These are phyloP conservation scores for Raddia distichophylla DNA, from an alignment of 176 grass and related monocot genomes.

Conservation along the genomic window DNA sequence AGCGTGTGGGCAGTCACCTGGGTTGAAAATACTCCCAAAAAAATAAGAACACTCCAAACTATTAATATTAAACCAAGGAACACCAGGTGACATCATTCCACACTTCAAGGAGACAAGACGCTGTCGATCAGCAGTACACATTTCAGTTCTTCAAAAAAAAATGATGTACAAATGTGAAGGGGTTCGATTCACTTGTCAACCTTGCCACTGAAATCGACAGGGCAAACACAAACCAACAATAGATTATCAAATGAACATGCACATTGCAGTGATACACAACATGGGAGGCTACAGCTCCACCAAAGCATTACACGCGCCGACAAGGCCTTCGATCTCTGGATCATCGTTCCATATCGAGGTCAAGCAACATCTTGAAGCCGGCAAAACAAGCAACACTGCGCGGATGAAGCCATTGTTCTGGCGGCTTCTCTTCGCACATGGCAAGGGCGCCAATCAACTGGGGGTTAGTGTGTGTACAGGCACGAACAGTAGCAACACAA, in stretches of 20 bases:
- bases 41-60: background rate
- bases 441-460: slow-evolving; percentile 28
- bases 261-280: slow-evolving; percentile 28
- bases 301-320: slow-evolving; percentile 5
- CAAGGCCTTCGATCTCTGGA: background rate
- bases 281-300: slow-evolving; percentile 24
- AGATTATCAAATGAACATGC: slow-evolving; percentile 31
- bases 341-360: slow-evolving; percentile 11
- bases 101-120: background rate
- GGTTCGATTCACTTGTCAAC: slow-evolving; percentile 25
- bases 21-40: too few relatives aligned
- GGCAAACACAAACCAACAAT: slow-evolving; percentile 35
- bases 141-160: slow-evolving; percentile 20
- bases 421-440: slow-evolving; percentile 36
- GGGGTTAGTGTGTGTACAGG: slow-evolving; percentile 57
- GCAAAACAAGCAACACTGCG: background rate
- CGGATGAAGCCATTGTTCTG: slow-evolving; percentile 16
- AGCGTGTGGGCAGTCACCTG: too few relatives aligned
- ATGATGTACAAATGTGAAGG: slow-evolving; percentile 29
- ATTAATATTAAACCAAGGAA: too few relatives aligned
- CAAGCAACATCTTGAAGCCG: background rate
- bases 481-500: slow-evolving; percentile 24
- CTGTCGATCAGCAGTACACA: background rate
- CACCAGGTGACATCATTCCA: background rate
- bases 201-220: slow-evolving; percentile 18